phyloP scores from a whole-genome alignment of 2,329 filamentous ascomycete species.

The Seiridium unicorne region DNA sequence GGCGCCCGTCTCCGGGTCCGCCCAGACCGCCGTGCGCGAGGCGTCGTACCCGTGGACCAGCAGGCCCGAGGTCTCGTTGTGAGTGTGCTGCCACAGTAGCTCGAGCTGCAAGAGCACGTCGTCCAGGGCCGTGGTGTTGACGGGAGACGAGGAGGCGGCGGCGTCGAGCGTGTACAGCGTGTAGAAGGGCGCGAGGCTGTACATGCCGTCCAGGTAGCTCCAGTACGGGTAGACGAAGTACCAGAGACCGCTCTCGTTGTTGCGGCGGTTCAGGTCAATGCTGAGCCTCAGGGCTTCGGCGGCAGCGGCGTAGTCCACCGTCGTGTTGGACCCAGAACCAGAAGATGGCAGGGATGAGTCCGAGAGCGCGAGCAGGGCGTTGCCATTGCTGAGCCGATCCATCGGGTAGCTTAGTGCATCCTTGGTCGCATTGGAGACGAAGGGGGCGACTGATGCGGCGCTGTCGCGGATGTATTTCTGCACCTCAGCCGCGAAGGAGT shows the following conservation, averaged over 20 bases:
- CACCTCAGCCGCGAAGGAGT: slow-evolving; percentile 9
- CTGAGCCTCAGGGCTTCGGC: slow-evolving; percentile 23
- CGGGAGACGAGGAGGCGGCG: neutral
- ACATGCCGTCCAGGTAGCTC: slow-evolving; percentile 54
- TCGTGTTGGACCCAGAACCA: neutral
- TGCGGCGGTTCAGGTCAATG: slow-evolving; percentile 30
- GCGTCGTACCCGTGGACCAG: slow-evolving; percentile 35
- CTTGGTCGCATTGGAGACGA: slow-evolving; percentile 22
- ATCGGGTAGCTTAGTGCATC: slow-evolving; percentile 26
- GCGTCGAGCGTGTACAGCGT: slow-evolving; percentile 25
- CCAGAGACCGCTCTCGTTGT: slow-evolving; percentile 32
- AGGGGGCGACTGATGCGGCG: slow-evolving; percentile 22
- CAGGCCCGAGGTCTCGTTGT: slow-evolving; percentile 22
- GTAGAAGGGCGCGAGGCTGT: slow-evolving; percentile 43
- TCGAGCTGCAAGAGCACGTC: slow-evolving; percentile 28
- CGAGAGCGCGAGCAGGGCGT: slow-evolving; percentile 21
- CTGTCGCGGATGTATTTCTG: slow-evolving; percentile 22
- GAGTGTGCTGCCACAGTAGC: slow-evolving; percentile 24
- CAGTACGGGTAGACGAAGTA: slow-evolving; percentile 45
- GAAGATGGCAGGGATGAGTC: neutral
- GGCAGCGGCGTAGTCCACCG: slow-evolving; percentile 10
- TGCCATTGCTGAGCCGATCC: slow-evolving; percentile 30
- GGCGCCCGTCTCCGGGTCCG: slow-evolving; percentile 30
- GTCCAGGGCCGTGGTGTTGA: slow-evolving; percentile 14
- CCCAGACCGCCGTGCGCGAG: slow-evolving; percentile 30